Percentiles rank a stretch among this genome's conserved stretches.
Conservation (phyloP, 495 filamentous ascomycete genomes). For the Xeromyces bisporus region DNA sequence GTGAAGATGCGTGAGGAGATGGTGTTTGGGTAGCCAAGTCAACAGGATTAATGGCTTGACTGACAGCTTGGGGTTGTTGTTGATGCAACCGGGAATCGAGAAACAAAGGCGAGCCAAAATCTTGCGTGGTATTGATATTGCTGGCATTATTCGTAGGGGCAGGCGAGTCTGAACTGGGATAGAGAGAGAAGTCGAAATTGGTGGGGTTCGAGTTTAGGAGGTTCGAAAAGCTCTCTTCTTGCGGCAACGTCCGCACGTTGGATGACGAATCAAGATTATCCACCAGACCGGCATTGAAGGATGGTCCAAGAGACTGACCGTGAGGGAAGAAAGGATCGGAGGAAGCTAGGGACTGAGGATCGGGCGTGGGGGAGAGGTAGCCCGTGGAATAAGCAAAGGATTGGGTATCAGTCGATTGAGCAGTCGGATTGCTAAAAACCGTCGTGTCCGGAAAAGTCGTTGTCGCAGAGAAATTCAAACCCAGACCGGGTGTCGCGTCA, state of each 20-base stretch:
- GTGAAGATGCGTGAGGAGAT: conserved; percentile 48
- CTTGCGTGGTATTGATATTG: not conserved
- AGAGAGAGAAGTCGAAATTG: conserved; percentile 26
- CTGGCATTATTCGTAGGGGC: conserved; percentile 15
- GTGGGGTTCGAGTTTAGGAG: conserved; percentile 19
- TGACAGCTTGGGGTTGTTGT: conserved; percentile 15
- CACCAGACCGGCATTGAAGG: conserved; percentile 21
- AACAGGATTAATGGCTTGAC: conserved; percentile 41
- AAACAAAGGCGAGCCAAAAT: conserved; percentile 16
- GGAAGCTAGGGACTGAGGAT: conserved; percentile 13
- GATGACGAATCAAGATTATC: conserved; percentile 19
- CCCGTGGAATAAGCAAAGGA: conserved; percentile 16
- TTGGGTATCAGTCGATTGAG: conserved; percentile 12
- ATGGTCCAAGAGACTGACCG: conserved; percentile 21
- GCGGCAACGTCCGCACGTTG: conserved; percentile 9
- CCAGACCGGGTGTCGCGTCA: conserved; percentile 18
- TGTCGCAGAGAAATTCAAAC: conserved; percentile 23
- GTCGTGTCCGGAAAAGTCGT: conserved; percentile 12
- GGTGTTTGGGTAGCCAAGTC: conserved; percentile 58
- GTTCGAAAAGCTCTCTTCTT: conserved; percentile 24
- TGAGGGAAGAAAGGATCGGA: conserved; percentile 18
- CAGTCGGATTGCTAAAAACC: conserved; percentile 11
- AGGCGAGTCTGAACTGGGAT: conserved; percentile 17
- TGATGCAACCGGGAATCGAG: conserved; percentile 31
- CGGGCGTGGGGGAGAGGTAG: conserved; percentile 14